phyloP scores from a whole-genome alignment of 2,329 filamentous ascomycete genomes.

The Sporothrix pseudoabietina region DNA sequence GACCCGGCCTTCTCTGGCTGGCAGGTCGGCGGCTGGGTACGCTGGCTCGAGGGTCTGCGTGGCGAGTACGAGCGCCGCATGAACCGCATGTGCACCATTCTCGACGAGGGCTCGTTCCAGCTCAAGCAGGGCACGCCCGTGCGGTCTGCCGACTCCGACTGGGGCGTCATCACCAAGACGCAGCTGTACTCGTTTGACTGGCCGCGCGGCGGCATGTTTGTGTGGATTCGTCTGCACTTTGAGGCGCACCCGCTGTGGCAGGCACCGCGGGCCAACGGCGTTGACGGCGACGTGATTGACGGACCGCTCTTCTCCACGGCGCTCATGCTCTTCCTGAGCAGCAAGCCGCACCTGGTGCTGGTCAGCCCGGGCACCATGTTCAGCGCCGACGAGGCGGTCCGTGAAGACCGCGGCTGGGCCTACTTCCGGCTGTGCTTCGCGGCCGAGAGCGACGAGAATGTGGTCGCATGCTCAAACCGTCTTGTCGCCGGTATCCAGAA shows the following conservation, averaged over 20 bases:
- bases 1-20: slow-evolving; percentile 58
- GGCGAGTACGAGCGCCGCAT: slow-evolving; percentile 84
- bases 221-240: slow-evolving; percentile 77
- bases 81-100: slow-evolving; percentile 71
- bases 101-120: slow-evolving; percentile 68
- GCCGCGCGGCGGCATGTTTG: slow-evolving; percentile 88
- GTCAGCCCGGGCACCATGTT: slow-evolving; percentile 74
- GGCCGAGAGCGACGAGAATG: slow-evolving; percentile 71
- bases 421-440: slow-evolving; percentile 84
- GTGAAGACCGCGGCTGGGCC: slow-evolving; percentile 62
- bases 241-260: slow-evolving; percentile 70
- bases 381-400: slow-evolving; percentile 63
- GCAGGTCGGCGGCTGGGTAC: slow-evolving; percentile 83
- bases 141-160: slow-evolving; percentile 57
- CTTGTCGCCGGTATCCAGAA: slow-evolving; percentile 69
- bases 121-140: slow-evolving; percentile 63
- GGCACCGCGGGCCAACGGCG: slow-evolving; percentile 36
- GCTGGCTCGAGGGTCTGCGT: slow-evolving; percentile 84
- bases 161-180: slow-evolving; percentile 74
- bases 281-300: slow-evolving; percentile 49
- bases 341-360: slow-evolving; percentile 69
- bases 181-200: slow-evolving; percentile 74
- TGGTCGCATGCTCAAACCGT: slow-evolving; percentile 62
- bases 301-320: slow-evolving; percentile 62
- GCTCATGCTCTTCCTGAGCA: slow-evolving; percentile 71